Percentiles rank a stretch among this genome's conserved stretches.
These are phyloP conservation scores for Galerina sulciceps DNA, from an alignment of 768 basidiomycete species.

Conservation along the genomic window DNA sequence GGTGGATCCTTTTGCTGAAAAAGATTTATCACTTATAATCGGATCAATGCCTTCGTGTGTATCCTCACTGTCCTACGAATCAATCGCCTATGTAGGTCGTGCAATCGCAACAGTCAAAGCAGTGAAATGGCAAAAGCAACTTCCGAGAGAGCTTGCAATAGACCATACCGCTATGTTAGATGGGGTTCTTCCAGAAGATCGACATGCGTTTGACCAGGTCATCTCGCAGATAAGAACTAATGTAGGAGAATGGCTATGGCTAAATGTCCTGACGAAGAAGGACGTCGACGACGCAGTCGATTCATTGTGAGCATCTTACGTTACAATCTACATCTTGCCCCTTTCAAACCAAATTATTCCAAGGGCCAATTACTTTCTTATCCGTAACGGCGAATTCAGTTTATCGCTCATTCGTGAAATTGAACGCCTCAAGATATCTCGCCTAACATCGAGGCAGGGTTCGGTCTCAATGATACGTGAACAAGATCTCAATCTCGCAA, in stretches of 20 bases:
- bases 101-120: conserved; percentile 84
- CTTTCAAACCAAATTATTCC: conserved; percentile 14
- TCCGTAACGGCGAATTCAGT: conserved; percentile 88
- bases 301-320: conserved; percentile 63
- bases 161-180: conserved; percentile 71
- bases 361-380: conserved; percentile 87
- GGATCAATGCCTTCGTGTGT: conserved; percentile 79
- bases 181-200: conserved; percentile 73
- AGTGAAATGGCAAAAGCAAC: conserved; percentile 78
- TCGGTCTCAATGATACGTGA: conserved; percentile 82
- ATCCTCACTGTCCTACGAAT: conserved; percentile 72
- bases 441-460: conserved; percentile 69
- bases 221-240: conserved; percentile 77
- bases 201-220: conserved; percentile 74
- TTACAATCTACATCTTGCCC: not conserved
- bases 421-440: conserved; percentile 79
- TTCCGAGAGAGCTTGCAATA: conserved; percentile 68
- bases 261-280: conserved; percentile 80
- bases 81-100: conserved; percentile 85
- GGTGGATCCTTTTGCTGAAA: conserved; percentile 69
- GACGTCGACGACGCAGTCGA: conserved; percentile 87
- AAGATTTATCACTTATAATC: conserved; percentile 59
- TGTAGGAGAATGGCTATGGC: conserved; percentile 94
- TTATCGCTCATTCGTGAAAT: conserved; percentile 86
- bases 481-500: conserved; percentile 85